Evolutionary conservation across 352 stramenopile species (phyloP), one percentile per base, ranked within the genome.

Genomic region (Phytophthora fragariae): DNA sequence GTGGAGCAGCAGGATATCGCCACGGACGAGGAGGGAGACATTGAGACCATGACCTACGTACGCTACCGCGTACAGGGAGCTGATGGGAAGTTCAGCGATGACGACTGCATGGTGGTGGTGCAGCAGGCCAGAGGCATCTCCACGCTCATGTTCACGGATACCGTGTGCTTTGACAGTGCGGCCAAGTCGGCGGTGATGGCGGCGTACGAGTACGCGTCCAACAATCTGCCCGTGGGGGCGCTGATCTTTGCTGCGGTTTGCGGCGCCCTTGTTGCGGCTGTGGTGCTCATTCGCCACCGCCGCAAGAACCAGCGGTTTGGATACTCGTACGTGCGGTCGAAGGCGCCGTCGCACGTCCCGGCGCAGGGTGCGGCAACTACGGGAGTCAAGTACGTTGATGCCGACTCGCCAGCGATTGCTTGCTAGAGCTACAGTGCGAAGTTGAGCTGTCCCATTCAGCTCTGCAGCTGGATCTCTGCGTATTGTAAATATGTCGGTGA

Each of bases 291-390:
- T 49, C 82, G 73, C 21, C 80, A 86, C 46, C 82, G 82, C n/a
- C 82, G 80, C 27, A 76, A 77, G 31, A 70, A 58, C 24, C 82
- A 92, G 52, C 84, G 84, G 31, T 84, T 77, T 10, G 84, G 84
- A 3, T 92, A 92, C 73, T 83, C 82, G 65, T 92, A 92, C 72
- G 49, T 92, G 49, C 79, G 73, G 35, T 86, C 82, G 10, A 84
- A 82, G 64, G 65, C 47, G 41, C 79, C 72, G n/a, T 70, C 70
- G 15, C 84, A 82, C 56, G 67, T 88, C 58, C 76, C 80, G 11
- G 69, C 68, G 1, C 72, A 75, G 41, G 35, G 57, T 19, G 37
- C 60, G 4, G 55, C 52, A 10, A 70, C 57, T 33, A 46, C 39
- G 14, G 80, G 59, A 39, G 70, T 79, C 47, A 70, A 69, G 70